phyloP scores from a whole-genome alignment of 176 grass and related monocot genomes.

The Aegilops longissima region DNA sequence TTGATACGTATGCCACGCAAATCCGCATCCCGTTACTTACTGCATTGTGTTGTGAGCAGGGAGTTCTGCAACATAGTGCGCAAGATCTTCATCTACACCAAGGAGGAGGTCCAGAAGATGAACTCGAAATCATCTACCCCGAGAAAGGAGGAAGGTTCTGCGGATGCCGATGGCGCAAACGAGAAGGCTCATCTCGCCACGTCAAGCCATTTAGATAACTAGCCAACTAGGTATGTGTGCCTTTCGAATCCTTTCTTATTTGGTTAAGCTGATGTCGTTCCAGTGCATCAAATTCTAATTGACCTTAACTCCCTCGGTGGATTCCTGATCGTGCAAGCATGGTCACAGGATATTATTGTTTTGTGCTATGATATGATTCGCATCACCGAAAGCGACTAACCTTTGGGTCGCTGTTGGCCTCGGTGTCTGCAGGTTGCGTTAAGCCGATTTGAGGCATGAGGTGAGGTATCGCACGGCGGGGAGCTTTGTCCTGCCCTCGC shows the following conservation, averaged over 20 bases:
- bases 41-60: constrained; percentile 37
- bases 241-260: neutral
- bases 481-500: neutral
- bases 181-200: constrained; percentile 26
- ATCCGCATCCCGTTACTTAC: neutral
- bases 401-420: constrained; percentile 18
- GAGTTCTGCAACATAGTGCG: constrained; percentile 81
- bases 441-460: constrained; percentile 28
- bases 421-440: constrained; percentile 45
- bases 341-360: constrained; percentile 26
- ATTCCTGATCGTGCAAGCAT: constrained; percentile 13
- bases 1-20: neutral
- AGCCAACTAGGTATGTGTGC: constrained; percentile 25
- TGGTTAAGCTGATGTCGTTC: neutral
- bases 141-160: constrained; percentile 42
- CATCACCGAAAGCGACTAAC: constrained; percentile 31
- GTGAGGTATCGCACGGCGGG: constrained; percentile 10
- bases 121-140: constrained; percentile 56
- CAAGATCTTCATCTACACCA: constrained; percentile 89
- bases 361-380: neutral
- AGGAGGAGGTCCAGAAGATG: constrained; percentile 91
- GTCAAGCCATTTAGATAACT: constrained; percentile 40
- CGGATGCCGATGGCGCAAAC: constrained; percentile 32
- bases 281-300: neutral
- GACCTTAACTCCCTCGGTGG: too few species aligned